phyloP scores from a whole-genome alignment of 75 land plant genomes.

The Pinus tabuliformis region DNA sequence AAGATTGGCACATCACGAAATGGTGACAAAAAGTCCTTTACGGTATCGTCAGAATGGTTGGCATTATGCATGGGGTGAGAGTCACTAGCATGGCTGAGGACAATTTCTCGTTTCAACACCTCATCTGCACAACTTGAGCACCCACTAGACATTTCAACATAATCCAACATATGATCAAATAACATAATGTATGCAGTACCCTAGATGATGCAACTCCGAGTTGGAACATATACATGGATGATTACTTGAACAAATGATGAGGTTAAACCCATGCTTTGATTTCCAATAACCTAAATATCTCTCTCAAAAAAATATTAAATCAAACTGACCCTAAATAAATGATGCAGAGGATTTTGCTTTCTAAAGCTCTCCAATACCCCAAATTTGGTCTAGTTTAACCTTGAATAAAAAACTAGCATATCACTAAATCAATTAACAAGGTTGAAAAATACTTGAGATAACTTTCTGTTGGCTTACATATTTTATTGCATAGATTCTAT shows the following conservation, averaged over 20 bases:
- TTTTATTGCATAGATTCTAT: background rate
- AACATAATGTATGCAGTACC: background rate
- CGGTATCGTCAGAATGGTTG: background rate
- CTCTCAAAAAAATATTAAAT: too few relatives aligned
- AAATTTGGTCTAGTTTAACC: background rate
- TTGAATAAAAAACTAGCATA: background rate
- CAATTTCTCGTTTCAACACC: background rate
- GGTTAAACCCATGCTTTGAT: too few relatives aligned
- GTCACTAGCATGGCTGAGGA: background rate
- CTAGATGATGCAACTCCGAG: background rate
- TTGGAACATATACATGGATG: background rate
- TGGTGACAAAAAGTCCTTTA: background rate
- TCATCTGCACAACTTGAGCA: background rate
- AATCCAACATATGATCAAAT: background rate
- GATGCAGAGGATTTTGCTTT: background rate
- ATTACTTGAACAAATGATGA: background rate
- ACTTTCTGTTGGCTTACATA: background rate
- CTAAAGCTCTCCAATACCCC: background rate
- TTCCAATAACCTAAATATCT: too few relatives aligned
- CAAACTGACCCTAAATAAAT: too few relatives aligned
- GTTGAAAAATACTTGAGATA: background rate
- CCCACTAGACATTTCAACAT: background rate
- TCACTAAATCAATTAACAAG: background rate
- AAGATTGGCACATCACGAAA: background rate
- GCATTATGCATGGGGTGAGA: background rate